These are phyloP conservation scores for Codiaeum variegatum DNA, from an alignment of 441 rosid species.

Conservation along the genomic window DNA sequence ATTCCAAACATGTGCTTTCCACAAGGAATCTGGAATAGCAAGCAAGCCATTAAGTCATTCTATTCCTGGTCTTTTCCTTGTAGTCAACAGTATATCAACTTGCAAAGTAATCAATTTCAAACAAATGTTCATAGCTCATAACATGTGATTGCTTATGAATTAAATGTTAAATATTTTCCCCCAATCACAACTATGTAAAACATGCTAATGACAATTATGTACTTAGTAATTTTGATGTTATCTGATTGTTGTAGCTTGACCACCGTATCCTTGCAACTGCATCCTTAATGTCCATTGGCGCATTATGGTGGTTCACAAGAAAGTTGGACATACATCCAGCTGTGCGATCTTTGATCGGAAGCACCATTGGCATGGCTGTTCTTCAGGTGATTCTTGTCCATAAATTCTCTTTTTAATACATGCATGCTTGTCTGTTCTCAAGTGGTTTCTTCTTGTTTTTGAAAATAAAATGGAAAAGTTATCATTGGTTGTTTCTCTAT, in stretches of 20 bases:
- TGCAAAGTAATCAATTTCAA: background rate
- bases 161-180: background rate
- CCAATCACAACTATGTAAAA: background rate
- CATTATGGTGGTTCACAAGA: slow-evolving; percentile 53
- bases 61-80: background rate
- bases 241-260: slow-evolving; percentile 48
- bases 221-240: background rate
- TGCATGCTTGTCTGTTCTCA: background rate
- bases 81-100: background rate
- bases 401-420: background rate
- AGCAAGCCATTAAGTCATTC: background rate
- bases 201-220: background rate
- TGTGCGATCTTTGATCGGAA: slow-evolving; percentile 61
- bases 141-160: background rate
- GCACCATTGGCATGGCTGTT: slow-evolving; percentile 73
- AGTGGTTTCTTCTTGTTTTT: no score
- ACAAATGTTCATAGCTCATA: background rate
- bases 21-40: background rate
- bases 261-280: slow-evolving; percentile 79
- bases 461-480: background rate
- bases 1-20: background rate
- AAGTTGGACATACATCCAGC: slow-evolving; percentile 89
- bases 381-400: slow-evolving; percentile 52
- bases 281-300: slow-evolving; percentile 38
- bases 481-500: background rate